Base-by-base conservation (phyloP, 305 asterid species). In the Stenogyne calaminthoides region DNA sequence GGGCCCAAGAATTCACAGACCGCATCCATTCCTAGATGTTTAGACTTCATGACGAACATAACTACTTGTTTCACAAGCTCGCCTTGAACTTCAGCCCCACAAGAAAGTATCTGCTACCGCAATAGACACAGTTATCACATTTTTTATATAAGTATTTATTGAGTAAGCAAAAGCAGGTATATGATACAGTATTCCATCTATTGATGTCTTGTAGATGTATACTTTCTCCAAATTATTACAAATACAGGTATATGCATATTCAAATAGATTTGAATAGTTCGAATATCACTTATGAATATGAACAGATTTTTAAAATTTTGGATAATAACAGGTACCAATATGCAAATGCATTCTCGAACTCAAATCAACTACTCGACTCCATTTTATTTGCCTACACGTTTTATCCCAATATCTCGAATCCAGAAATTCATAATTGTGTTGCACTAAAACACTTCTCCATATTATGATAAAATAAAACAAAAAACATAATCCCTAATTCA, bases 51-150 rank as follows among this genome's bases (percentile, higher is more conserved):
- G 68, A 90, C 67, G 70, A 92, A 90, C 32, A 82, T 36, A 77
- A 81, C 76, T 75, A 92, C 94, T 87, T 90, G 97, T 71, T 81
- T 91, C 84, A 88, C 88, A 55, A 95, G 97, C 81, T 86, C 96
- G 29, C 81, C 63, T 64, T 92, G 91, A 58, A 84, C 89, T 77
- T 84, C 94, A 73, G 72, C 51, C 62, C 96, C 89, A 58, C 89
- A 87, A 59, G 91, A 85, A 72, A 92, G 89, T 69, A 90, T 70
- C 99, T 95, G 91, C 67, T 60, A 69, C 27, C 52, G 72, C 64
- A 71, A 44, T 68, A 65, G 15, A 46, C 65, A 39, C 18, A 25
- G 0, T 37, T 51, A 52, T 76, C 70, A 79, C 61, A 64, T 59
- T 32, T 64, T 15, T 22, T 59, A 72, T 14, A 3, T 58, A 57